Evolutionary conservation across 805 yeast genomes (phyloP), one percentile per base, ranked within the genome.

Genomic region (Wickerhamiella cacticola): DNA sequence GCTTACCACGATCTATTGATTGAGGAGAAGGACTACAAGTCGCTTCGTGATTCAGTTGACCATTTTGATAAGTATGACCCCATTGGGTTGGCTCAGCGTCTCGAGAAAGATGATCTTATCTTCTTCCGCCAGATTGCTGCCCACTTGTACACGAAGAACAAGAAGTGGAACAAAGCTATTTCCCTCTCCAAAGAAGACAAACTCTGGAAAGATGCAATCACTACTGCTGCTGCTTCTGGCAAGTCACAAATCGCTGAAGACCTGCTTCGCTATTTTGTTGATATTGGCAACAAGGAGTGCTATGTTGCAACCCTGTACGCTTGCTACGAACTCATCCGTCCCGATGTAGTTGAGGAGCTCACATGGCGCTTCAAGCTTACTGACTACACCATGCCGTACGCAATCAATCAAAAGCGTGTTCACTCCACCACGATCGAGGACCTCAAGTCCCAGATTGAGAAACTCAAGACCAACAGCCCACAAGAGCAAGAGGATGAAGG

Each of bases 121-220:
- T 92, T 87, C 71, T 92, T 92, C 75, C 82, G 96, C 69, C 94
- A 86, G 70, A 86, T 92, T 61, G 94, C 96, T 34, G 97, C 97
- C 44, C 77, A 87, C 56, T 74, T 92, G 55, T 92, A 83, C 75
- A 79, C 95, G 65, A 87, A 87, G 69, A 86, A 86, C 69, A 88
- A 87, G 76, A 89, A 92, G 65, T 92, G 86, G 82, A 73, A 69
- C 63, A 89, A 88, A 73, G 81, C 95, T 44, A 80, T 92, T 61
- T 75, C 88, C 2, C 78, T 92, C 53, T 75, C 87, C 60, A 92
- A 92, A 72, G 75, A 81, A 52, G 97, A 92, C 70, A 86, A 84
- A 67, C 73, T 92, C 58, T 92, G 96, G 97, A 72, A 81, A 50
- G 96, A 88, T 65, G 88, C 95, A 53, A 82, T 92, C 62, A 84